A percentile compares a stretch with the other conserved stretches of the same genome.
Evolutionary conservation across 2,329 filamentous ascomycete genomes (phyloP).

Genomic region (Chalaropsis ovoidea): DNA sequence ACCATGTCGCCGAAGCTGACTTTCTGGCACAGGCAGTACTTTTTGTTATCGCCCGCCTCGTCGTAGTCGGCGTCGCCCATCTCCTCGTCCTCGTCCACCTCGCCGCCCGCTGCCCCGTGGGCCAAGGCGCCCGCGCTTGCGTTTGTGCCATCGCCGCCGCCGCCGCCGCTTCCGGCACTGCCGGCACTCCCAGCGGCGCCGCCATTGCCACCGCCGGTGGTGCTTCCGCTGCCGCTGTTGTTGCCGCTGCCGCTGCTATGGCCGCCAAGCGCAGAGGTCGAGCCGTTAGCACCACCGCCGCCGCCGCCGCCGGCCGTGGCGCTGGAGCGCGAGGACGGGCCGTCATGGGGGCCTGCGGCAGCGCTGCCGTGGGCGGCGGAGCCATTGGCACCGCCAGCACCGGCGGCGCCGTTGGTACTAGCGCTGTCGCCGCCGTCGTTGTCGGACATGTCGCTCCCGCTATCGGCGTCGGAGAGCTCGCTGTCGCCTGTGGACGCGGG

Average conservation of each 20-base stretch:
- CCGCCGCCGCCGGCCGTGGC: neutral
- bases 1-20: conserved; percentile 84
- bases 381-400: conserved; percentile 35
- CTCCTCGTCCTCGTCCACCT: conserved; percentile 46
- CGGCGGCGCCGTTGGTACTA: conserved; percentile 36
- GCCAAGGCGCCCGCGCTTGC: neutral
- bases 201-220: conserved; percentile 21
- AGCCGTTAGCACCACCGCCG: too few relatives aligned
- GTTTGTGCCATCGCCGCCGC: conserved; percentile 27
- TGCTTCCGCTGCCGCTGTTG: neutral
- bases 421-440: conserved; percentile 30
- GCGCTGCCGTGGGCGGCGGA: conserved; percentile 31
- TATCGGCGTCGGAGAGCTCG: conserved; percentile 54
- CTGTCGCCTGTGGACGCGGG: conserved; percentile 54
- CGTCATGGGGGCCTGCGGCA: conserved; percentile 22
- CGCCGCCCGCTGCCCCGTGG: conserved; percentile 34
- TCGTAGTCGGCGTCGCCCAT: conserved; percentile 53
- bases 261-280: neutral
- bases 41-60: conserved; percentile 64
- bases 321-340: neutral
- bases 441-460: conserved; percentile 44
- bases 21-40: conserved; percentile 75
- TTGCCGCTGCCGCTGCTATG: neutral
- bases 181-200: conserved; percentile 26
- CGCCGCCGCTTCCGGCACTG: neutral